A percentile compares a stretch with the other conserved stretches of the same genome.
Evolutionary conservation across 1,284 basidiomycete species (phyloP).

Genomic region (Ganoderma multipileum): DNA sequence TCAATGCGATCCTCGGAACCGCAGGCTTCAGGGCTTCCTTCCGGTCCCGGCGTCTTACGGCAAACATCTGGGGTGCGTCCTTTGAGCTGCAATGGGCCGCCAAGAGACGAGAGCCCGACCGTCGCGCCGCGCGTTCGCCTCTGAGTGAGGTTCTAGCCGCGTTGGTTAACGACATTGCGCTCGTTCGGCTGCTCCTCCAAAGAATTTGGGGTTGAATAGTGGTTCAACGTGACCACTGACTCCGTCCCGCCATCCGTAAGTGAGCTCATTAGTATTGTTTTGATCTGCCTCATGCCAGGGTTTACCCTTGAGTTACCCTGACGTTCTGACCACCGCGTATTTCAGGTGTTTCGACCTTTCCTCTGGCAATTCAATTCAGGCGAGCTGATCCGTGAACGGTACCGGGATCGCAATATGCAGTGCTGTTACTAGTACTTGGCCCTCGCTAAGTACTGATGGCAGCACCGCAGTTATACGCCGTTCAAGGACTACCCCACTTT

Average conservation of each 20-base stretch:
- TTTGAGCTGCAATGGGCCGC: not conserved
- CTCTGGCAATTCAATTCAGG: not conserved
- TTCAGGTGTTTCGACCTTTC: not conserved
- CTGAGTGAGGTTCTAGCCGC: not conserved
- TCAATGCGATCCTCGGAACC: slow-evolving; percentile 7
- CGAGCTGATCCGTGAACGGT: not conserved
- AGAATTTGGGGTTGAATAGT: not conserved
- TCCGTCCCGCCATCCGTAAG: not conserved
- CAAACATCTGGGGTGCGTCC: not conserved
- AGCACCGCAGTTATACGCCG: not conserved
- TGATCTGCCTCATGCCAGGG: not conserved
- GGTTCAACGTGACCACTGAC: not conserved
- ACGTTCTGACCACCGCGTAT: not conserved
- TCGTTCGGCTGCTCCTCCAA: not conserved
- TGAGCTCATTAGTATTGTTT: not conserved
- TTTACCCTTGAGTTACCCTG: not conserved
- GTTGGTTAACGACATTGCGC: too few relatives aligned
- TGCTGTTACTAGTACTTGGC: not conserved
- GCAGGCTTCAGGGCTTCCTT: not conserved
- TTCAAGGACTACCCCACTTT: not conserved
- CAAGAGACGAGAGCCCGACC: not conserved
- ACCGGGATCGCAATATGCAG: not conserved
- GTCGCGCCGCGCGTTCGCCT: not conserved
- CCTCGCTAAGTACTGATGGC: not conserved
- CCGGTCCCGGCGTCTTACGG: not conserved